Conservation (phyloP, 2,329 filamentous ascomycete genomes). For the Rutstroemia sp. region DNA sequence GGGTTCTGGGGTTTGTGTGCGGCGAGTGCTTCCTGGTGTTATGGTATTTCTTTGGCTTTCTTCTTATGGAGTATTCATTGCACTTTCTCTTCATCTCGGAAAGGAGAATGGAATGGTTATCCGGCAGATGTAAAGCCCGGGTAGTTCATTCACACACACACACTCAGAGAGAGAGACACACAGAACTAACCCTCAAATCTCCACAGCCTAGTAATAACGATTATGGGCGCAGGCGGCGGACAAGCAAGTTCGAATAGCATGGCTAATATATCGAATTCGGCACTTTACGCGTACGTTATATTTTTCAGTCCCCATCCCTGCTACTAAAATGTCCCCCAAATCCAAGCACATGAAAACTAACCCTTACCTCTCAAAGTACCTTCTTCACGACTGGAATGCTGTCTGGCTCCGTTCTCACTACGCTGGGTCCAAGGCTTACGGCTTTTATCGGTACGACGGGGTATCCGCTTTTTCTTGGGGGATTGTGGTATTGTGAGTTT, state of each 20-base stretch:
- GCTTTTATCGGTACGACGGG: neutral
- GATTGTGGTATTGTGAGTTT: neutral
- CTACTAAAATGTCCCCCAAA: neutral
- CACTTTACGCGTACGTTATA: neutral
- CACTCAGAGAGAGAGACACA: neutral
- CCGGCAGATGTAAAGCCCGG: too few relatives aligned
- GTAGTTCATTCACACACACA: too few relatives aligned
- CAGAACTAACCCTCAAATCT: neutral
- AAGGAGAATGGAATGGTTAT: too few relatives aligned
- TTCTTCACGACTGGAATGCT: neutral
- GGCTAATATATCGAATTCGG: neutral
- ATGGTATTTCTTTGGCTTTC: too few relatives aligned
- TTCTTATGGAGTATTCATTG: too few relatives aligned
- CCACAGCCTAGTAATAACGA: neutral
- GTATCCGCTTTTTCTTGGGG: neutral
- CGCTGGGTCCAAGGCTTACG: neutral
- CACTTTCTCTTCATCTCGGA: too few relatives aligned
- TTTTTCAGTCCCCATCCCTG: neutral
- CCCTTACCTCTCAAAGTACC: neutral
- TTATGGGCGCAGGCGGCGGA: neutral
- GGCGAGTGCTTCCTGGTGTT: too few relatives aligned
- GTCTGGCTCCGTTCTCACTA: neutral
- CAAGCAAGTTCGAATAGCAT: neutral
- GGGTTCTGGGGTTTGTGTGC: too few relatives aligned
- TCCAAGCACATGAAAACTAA: neutral